Conservation (phyloP, 192 early-diverging fungal species). For the Podila clonocystis region DNA sequence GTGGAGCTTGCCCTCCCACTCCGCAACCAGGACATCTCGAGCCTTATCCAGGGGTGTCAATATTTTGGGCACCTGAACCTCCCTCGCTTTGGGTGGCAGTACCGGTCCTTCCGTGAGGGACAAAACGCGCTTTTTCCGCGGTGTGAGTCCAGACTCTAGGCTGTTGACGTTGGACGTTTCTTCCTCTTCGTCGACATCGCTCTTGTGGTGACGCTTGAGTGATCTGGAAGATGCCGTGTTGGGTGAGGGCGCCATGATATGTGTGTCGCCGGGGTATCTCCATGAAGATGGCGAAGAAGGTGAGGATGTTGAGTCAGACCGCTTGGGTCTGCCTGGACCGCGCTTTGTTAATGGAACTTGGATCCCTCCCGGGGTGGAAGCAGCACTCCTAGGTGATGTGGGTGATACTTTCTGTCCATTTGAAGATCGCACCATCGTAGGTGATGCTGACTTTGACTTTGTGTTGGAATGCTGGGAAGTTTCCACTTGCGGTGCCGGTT, state of each 20-base stretch:
- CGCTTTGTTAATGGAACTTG: conserved; percentile 3
- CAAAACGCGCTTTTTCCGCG: conserved; percentile 22
- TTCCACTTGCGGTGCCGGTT: conserved; percentile 3
- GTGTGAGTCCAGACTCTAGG: conserved; percentile 17
- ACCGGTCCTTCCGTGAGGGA: conserved; percentile 5
- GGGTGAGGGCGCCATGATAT: neutral
- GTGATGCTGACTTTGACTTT: conserved; percentile 36
- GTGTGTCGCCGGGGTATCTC: conserved; percentile 14
- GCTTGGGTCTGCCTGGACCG: conserved; percentile 41
- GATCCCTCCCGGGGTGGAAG: neutral
- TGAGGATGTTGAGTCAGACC: conserved; percentile 7
- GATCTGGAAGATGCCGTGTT: conserved; percentile 5
- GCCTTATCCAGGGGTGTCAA: conserved; percentile 57
- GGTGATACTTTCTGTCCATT: neutral
- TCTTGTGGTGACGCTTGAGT: conserved; percentile 29
- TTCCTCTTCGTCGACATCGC: conserved; percentile 19
- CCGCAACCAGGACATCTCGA: conserved; percentile 39
- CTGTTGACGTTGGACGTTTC: neutral
- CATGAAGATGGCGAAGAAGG: conserved; percentile 5
- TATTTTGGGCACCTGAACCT: conserved; percentile 1
- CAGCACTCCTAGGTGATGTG: conserved; percentile 10
- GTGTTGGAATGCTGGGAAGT: neutral
- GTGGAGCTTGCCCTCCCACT: conserved; percentile 56
- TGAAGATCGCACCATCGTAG: conserved; percentile 21
- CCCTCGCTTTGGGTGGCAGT: neutral